Evolutionary conservation across 768 basidiomycete species (phyloP).

Genomic region (Strobilomyces echinocephalus): DNA sequence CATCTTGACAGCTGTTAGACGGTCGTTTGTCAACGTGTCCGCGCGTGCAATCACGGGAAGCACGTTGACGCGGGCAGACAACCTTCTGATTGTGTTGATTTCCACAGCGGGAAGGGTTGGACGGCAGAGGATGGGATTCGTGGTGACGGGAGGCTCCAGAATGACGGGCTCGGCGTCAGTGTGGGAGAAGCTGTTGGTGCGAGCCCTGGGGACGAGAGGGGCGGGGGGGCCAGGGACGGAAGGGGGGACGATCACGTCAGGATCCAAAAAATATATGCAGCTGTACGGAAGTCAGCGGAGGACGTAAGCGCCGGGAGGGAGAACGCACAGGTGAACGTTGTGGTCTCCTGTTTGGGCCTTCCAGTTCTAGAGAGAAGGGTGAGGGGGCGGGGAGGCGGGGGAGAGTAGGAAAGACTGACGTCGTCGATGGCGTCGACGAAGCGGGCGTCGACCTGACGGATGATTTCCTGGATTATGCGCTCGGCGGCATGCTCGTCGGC

Average conservation of each 20-base stretch:
- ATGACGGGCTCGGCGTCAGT: constrained; percentile 72
- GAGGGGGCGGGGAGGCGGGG: constrained; percentile 18
- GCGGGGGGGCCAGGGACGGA: constrained; percentile 61
- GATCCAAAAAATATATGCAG: constrained; percentile 86
- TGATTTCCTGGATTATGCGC: constrained; percentile 58
- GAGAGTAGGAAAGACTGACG: constrained; percentile 46
- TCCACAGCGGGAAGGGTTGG: constrained; percentile 66
- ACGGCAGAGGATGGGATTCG: constrained; percentile 62
- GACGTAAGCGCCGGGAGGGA: constrained; percentile 29
- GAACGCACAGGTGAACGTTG: constrained; percentile 73
- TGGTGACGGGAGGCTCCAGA: constrained; percentile 73
- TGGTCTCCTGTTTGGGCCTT: constrained; percentile 66
- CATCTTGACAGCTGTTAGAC: constrained; percentile 71
- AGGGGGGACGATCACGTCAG: constrained; percentile 72
- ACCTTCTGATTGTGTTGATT: constrained; percentile 71
- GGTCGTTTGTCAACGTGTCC: constrained; percentile 77
- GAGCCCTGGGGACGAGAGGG: constrained; percentile 63
- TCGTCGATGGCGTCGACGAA: constrained; percentile 73
- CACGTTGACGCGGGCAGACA: constrained; percentile 81
- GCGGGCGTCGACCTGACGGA: constrained; percentile 66
- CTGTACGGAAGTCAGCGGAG: constrained; percentile 37
- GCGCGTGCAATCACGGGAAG: constrained; percentile 82
- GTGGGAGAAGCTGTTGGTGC: constrained; percentile 67
- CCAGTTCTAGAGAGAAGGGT: constrained; percentile 51
- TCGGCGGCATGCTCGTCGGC: constrained; percentile 61